These are phyloP conservation scores for Leucogyrophana mollusca DNA, from an alignment of 768 basidiomycete genomes.

Conservation along the genomic window DNA sequence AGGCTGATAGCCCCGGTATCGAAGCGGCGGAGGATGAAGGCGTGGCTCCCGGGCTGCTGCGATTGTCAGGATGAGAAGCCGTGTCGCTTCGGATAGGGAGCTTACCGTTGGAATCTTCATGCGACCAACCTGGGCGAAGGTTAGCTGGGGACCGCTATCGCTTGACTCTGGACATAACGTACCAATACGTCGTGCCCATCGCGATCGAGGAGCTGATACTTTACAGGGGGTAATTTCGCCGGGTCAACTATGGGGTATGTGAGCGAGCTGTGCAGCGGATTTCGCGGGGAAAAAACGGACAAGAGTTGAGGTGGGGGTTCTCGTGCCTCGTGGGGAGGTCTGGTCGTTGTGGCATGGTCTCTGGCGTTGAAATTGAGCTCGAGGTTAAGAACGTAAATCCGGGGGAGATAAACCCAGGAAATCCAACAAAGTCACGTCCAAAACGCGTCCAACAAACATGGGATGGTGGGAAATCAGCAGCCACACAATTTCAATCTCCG, in stretches of 20 bases:
- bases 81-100: conserved; percentile 12
- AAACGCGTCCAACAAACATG: conserved; percentile 26
- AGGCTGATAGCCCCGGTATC: conserved; percentile 91
- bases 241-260: conserved; percentile 31
- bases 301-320: conserved; percentile 48
- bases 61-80: conserved; percentile 16
- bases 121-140: conserved; percentile 63
- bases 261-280: not conserved
- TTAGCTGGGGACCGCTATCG: too few species aligned
- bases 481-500: conserved; percentile 28
- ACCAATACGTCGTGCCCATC: conserved; percentile 87
- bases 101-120: conserved; percentile 88
- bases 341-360: conserved; percentile 43
- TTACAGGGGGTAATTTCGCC: conserved; percentile 65
- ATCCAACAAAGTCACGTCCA: conserved; percentile 22
- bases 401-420: conserved; percentile 3
- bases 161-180: too few species aligned
- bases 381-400: conserved; percentile 4
- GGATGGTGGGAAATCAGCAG: conserved; percentile 27
- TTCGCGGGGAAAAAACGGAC: conserved; percentile 30
- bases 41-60: conserved; percentile 70
- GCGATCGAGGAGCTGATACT: conserved; percentile 88
- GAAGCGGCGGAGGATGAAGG: conserved; percentile 91
- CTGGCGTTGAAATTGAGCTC: not conserved
- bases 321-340: conserved; percentile 49